Evolutionary conservation across 176 grass and related monocot species (phyloP), one percentile per base, ranked within the genome.

Genomic region (Tuctoria greenei): DNA sequence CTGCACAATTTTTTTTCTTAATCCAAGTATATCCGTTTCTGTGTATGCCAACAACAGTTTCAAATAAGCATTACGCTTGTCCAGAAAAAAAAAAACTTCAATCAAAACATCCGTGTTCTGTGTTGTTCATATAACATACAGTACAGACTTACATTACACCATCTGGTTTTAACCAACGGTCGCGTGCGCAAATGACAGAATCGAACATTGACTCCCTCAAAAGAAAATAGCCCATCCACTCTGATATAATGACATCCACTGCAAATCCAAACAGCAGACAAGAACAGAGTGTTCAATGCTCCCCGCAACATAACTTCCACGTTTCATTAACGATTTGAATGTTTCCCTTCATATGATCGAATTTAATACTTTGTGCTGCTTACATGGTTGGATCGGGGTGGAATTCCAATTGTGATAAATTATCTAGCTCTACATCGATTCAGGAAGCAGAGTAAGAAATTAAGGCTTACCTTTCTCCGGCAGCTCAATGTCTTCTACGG

Each of bases 201-300:
- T 99, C 95, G 74, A 99, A 95, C 95, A 99, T 99, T 1, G 95
- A 95, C 56, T 95, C 95, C 55, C 95, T 90, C 45, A 99, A 74
- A 44, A 99, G 95, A 76, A 95, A 99, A 88, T 99, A 99, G 15
- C 95, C 92, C 95, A 99, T 99, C 95, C 95, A 99, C 82, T 99
- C 95, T 16, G 95, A 99, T 59, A 99, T 99, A 66, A 99, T 99
- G 70, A 85, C 89, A 82, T 99, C 95, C 66, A 99, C 95, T 99
- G 85, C 13, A 8, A 39, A 72, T 49, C 35, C 23, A 82, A 81
- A 61, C 12, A 85, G 79, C 10, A 83, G 1, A 76, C 6, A 81
- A 1, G 18, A 79, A 82, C 78, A 35, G 54, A 76, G 11, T 1
- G 59, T 71, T 73, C 51, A 84, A 36, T 58, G 60, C 5, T 26